Conservation (phyloP, 345 rosid species). For the Physaria fendleri region DNA sequence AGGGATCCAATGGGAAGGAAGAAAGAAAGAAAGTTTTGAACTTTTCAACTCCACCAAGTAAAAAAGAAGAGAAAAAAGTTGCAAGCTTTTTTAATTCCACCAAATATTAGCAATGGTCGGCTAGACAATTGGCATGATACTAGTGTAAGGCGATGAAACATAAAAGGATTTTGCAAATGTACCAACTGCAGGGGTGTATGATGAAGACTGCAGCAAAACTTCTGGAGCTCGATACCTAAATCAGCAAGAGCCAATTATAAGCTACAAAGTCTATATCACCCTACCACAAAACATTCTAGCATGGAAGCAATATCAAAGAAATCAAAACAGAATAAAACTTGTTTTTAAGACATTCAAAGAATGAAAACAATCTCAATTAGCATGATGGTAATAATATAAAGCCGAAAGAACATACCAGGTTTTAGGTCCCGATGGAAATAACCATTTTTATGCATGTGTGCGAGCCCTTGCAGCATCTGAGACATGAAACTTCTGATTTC, state of each 20-base stretch:
- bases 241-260: background rate
- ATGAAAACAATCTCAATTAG: conserved; percentile 87
- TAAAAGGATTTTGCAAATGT: conserved; percentile 1
- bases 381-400: no score
- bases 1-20: no score
- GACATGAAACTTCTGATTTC: conserved; percentile 66
- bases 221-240: conserved; percentile 95
- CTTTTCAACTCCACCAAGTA: no score
- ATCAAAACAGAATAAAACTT: background rate
- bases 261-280: background rate
- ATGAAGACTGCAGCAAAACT: conserved; percentile 76
- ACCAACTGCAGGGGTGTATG: conserved; percentile 93
- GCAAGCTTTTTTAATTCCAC: background rate
- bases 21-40: background rate
- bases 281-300: no score
- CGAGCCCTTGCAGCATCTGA: conserved; percentile 84
- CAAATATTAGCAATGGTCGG: background rate
- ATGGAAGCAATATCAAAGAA: background rate
- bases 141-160: background rate
- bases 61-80: background rate
- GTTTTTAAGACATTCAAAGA: conserved; percentile 3
- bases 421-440: conserved; percentile 93
- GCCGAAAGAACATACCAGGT: conserved; percentile 68
- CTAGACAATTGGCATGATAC: background rate
- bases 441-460: conserved; percentile 82